Conservation (phyloP, 2,329 filamentous ascomycete species). For the Apiospora rasikravindrae region DNA sequence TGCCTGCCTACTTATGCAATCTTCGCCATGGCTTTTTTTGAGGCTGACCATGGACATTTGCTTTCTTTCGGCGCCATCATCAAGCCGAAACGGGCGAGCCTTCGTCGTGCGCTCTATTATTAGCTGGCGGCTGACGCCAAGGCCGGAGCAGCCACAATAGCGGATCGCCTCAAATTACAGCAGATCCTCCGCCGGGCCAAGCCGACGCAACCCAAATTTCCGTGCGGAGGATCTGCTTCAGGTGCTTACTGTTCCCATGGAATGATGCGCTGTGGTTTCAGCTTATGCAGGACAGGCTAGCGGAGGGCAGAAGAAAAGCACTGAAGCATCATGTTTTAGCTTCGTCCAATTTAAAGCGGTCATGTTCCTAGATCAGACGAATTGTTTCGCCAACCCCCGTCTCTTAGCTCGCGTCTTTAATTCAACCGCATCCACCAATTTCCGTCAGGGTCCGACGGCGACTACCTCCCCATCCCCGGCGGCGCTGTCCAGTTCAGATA, state of each 20-base stretch:
- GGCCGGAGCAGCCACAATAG: not conserved
- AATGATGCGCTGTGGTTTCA: not conserved
- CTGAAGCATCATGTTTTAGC: not conserved
- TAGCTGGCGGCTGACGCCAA: not conserved
- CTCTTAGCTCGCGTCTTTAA: not conserved
- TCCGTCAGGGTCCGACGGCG: not conserved
- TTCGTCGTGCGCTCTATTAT: not conserved
- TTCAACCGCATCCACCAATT: not conserved
- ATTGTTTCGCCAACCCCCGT: not conserved
- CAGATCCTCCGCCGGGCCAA: not conserved
- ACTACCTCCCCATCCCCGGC: not conserved
- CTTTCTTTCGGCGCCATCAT: not conserved
- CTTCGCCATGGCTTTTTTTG: not conserved
- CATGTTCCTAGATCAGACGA: not conserved
- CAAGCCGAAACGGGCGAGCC: not conserved
- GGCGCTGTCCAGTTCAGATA: constrained; percentile 3
- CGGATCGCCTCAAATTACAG: not conserved
- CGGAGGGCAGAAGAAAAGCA: too few relatives aligned
- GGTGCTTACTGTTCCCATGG: not conserved
- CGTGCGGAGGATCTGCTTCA: not conserved
- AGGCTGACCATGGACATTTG: not conserved
- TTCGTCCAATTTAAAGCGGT: not conserved
- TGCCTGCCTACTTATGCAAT: not conserved
- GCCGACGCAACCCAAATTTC: not conserved
- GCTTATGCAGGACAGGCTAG: too few relatives aligned